These are phyloP conservation scores for Venturia asperata DNA, from an alignment of 2,329 filamentous ascomycete species.

Conservation along the genomic window DNA sequence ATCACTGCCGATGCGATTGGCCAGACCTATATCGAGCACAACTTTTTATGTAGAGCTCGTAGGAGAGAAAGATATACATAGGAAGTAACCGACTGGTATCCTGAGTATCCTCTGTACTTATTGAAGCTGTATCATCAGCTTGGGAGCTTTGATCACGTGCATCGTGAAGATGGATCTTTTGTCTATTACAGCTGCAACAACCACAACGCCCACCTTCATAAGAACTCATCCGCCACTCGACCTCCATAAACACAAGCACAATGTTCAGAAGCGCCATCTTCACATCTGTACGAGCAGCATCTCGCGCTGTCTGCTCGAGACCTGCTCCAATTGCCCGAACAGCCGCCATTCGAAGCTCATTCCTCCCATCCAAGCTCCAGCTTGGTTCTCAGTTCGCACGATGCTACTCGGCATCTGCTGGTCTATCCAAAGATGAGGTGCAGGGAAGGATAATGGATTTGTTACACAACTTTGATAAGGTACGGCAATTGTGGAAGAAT, in stretches of 20 bases:
- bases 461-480: slow-evolving; percentile 96
- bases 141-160: not conserved
- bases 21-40: not conserved
- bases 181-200: not conserved
- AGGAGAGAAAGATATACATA: not conserved
- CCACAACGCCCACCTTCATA: too few relatives aligned
- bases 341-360: slow-evolving; percentile 51
- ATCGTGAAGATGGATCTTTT: not conserved
- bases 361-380: slow-evolving; percentile 55
- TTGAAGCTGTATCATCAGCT: not conserved
- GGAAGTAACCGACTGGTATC: not conserved
- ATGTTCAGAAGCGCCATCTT: slow-evolving; percentile 90
- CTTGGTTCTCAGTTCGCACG: slow-evolving; percentile 57
- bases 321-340: slow-evolving; percentile 50
- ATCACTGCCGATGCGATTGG: slow-evolving; percentile 1
- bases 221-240: slow-evolving; percentile 20
- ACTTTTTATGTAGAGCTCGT: slow-evolving; percentile 3
- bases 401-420: slow-evolving; percentile 78
- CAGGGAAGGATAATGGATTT: slow-evolving; percentile 88
- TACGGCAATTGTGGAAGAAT: slow-evolving; percentile 36
- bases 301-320: slow-evolving; percentile 36
- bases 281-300: slow-evolving; percentile 59
- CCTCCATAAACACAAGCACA: slow-evolving; percentile 39
- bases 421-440: slow-evolving; percentile 75
- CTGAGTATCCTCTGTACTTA: not conserved